phyloP scores from a whole-genome alignment of 78 protist species.

The Kipferlia bialata region DNA sequence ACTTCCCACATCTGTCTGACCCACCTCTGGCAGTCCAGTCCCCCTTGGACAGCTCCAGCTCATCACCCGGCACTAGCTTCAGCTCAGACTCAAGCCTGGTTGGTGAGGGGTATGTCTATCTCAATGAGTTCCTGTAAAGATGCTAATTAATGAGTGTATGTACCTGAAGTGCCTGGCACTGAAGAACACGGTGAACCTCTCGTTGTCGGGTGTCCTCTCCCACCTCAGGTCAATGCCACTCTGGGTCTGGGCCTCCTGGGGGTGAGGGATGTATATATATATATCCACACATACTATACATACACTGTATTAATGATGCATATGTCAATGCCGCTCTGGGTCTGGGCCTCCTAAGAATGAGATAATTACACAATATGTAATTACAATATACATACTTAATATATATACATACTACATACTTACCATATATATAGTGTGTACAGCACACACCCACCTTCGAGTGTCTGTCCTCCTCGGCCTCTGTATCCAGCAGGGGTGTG shows the following conservation, averaged over 20 bases:
- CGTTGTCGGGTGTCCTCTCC: slow-evolving; percentile 68
- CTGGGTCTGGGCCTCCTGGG: slow-evolving; percentile 25
- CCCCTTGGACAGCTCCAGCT: slow-evolving; percentile 47
- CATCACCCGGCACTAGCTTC: slow-evolving; percentile 65
- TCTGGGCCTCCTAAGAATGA: background rate
- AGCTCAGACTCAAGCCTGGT: slow-evolving; percentile 27
- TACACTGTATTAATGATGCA: too few relatives aligned
- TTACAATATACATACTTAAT: too few relatives aligned
- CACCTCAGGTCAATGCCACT: slow-evolving; percentile 59
- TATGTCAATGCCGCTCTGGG: background rate
- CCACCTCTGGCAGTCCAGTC: too few relatives aligned
- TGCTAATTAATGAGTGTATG: slow-evolving; percentile 41
- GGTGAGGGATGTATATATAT: too few relatives aligned
- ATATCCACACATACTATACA: too few relatives aligned
- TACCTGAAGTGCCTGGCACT: too few relatives aligned
- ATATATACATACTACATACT: too few relatives aligned
- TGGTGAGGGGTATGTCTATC: too few relatives aligned
- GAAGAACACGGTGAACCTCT: slow-evolving; percentile 60
- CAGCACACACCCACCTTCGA: too few relatives aligned
- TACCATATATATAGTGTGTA: too few relatives aligned
- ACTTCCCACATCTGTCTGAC: slow-evolving; percentile 22
- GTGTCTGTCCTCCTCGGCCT: too few relatives aligned
- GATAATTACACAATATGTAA: background rate
- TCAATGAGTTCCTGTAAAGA: slow-evolving; percentile 6
- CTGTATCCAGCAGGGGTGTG: too few relatives aligned